phyloP scores from a whole-genome alignment of 352 stramenopile species.

The Pythium utonaiense region DNA sequence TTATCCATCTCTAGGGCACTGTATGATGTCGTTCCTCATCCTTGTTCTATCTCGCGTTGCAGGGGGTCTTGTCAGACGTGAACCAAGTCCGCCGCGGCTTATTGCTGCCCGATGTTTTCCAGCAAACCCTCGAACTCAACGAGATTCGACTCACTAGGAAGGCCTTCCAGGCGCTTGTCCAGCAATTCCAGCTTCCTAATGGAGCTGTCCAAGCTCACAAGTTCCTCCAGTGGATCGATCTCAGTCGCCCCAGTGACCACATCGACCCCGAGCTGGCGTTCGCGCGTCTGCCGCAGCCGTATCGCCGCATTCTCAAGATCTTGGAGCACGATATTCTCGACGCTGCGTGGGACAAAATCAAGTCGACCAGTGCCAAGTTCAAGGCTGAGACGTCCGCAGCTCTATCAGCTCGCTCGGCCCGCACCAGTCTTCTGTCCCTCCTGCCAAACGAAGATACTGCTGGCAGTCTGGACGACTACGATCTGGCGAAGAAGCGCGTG shows the following conservation, averaged over 20 bases:
- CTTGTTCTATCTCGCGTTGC: background rate
- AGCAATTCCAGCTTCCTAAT: slow-evolving; percentile 44
- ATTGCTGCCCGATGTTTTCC: slow-evolving; percentile 35
- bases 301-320: slow-evolving; percentile 59
- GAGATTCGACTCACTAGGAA: slow-evolving; percentile 31
- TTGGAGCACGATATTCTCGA: slow-evolving; percentile 62
- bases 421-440: slow-evolving; percentile 11
- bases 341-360: slow-evolving; percentile 46
- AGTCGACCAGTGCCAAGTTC: slow-evolving; percentile 35
- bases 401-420: slow-evolving; percentile 21
- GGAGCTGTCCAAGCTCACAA: slow-evolving; percentile 29
- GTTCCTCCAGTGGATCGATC: slow-evolving; percentile 57
- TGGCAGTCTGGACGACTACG: slow-evolving; percentile 37
- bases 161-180: slow-evolving; percentile 25
- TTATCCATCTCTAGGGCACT: too few relatives aligned
- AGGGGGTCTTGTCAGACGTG: slow-evolving; percentile 34
- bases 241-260: slow-evolving; percentile 49
- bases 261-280: slow-evolving; percentile 60
- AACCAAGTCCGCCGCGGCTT: slow-evolving; percentile 31
- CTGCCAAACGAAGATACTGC: slow-evolving; percentile 2
- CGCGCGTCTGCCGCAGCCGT: slow-evolving; percentile 62
- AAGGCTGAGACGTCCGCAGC: slow-evolving; percentile 28
- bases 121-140: slow-evolving; percentile 53
- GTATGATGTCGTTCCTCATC: too few relatives aligned
- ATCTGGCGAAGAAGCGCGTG: slow-evolving; percentile 37